Percentiles rank a stretch among this genome's conserved stretches.
These are phyloP conservation scores for Paracoccidioides brasiliensis DNA, from an alignment of 2,329 filamentous ascomycete species.

Conservation along the genomic window DNA sequence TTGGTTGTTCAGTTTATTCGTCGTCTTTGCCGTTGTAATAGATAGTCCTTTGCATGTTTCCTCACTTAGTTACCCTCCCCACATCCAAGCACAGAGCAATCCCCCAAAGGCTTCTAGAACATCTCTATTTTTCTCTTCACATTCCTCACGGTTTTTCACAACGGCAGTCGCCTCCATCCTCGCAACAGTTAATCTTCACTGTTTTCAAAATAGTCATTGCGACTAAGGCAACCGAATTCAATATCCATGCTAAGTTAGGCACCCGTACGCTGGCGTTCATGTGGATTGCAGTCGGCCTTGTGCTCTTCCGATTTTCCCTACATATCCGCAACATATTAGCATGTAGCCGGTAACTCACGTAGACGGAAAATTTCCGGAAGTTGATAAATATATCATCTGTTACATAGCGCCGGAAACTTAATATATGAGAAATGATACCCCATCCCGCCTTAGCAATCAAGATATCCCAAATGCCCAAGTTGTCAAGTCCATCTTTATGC, in stretches of 20 bases:
- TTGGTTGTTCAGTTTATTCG: slow-evolving; percentile 83
- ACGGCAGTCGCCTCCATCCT: slow-evolving; percentile 59
- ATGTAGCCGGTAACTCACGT: slow-evolving; percentile 35
- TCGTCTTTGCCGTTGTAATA: slow-evolving; percentile 56
- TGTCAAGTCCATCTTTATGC: not conserved
- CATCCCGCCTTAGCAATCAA: too few species aligned
- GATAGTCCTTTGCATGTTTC: slow-evolving; percentile 60
- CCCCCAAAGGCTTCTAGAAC: slow-evolving; percentile 28
- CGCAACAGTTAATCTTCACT: slow-evolving; percentile 71
- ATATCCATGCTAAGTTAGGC: slow-evolving; percentile 61
- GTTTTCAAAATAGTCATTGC: slow-evolving; percentile 69
- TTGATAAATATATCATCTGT: not conserved
- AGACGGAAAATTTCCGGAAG: not conserved
- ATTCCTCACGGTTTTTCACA: slow-evolving; percentile 51
- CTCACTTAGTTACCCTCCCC: slow-evolving; percentile 30
- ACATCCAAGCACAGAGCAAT: slow-evolving; percentile 11
- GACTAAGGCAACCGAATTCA: slow-evolving; percentile 53
- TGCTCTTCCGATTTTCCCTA: slow-evolving; percentile 56
- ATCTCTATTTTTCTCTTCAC: slow-evolving; percentile 56
- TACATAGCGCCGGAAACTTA: too few species aligned
- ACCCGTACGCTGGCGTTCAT: slow-evolving; percentile 70
- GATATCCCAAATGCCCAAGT: too few species aligned
- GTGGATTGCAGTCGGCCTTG: slow-evolving; percentile 64
- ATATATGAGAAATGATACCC: not conserved
- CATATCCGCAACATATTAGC: slow-evolving; percentile 42